Evolutionary conservation across 139 green algal genomes (phyloP).

Genomic region (Desmodesmus armatus): DNA sequence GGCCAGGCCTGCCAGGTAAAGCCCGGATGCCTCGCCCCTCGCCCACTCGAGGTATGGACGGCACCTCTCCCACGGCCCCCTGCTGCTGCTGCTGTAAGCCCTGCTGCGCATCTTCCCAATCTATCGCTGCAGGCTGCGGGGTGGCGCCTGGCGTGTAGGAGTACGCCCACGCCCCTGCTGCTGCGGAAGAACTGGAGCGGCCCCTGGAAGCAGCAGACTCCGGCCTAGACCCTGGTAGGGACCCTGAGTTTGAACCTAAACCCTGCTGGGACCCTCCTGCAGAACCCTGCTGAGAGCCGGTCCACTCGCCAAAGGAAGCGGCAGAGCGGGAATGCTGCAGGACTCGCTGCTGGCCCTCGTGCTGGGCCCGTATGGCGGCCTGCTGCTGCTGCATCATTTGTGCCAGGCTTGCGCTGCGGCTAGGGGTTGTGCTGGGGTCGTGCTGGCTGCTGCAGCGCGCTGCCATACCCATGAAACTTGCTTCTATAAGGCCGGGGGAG

Average conservation of each 20-base stretch:
- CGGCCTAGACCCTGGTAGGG: background rate
- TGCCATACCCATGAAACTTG: constrained; percentile 32
- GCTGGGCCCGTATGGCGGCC: too few species aligned
- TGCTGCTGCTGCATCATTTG: too few species aligned
- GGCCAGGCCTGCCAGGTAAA: background rate
- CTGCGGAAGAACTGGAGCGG: background rate
- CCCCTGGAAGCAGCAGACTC: background rate
- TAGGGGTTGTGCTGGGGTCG: too few species aligned
- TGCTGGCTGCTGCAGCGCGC: background rate
- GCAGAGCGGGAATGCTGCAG: too few species aligned
- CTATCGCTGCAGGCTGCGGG: background rate
- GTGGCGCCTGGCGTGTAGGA: background rate
- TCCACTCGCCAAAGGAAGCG: too few species aligned
- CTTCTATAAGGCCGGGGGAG: constrained; percentile 24
- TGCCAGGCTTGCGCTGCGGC: too few species aligned
- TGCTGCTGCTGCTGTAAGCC: background rate
- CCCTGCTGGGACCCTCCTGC: too few species aligned
- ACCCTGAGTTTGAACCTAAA: too few species aligned
- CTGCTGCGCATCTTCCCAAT: background rate
- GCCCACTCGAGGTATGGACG: too few species aligned
- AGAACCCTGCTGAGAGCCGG: too few species aligned
- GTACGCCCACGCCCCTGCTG: background rate
- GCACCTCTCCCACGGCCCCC: background rate
- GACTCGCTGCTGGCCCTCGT: too few species aligned
- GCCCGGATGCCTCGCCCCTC: background rate